Evolutionary conservation across 805 yeast genomes (phyloP).

Genomic region (Lipomyces yamadae): DNA sequence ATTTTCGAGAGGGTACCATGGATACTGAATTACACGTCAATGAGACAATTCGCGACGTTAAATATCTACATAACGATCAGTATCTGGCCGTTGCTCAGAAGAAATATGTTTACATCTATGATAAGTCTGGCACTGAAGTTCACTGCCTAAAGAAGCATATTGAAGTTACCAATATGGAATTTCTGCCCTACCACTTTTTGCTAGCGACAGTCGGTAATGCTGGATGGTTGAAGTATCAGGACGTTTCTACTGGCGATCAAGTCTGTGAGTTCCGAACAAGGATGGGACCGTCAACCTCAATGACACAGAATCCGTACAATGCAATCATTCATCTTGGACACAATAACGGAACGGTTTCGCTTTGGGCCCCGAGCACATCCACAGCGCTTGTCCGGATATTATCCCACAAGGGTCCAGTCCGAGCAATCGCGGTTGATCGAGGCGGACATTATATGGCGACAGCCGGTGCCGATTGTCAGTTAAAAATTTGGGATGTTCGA

Average conservation of each 20-base stretch:
- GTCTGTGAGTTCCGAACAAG: conserved; percentile 85
- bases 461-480: conserved; percentile 80
- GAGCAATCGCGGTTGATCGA: conserved; percentile 84
- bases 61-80: conserved; percentile 89
- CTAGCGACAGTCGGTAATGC: conserved; percentile 87
- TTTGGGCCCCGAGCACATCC: conserved; percentile 91
- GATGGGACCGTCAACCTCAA: conserved; percentile 84
- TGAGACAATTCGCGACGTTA: conserved; percentile 90
- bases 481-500: conserved; percentile 94
- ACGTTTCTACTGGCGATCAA: conserved; percentile 87
- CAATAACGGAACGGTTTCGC: conserved; percentile 85
- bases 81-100: conserved; percentile 97
- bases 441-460: conserved; percentile 94
- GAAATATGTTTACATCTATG: conserved; percentile 90
- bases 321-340: conserved; percentile 95
- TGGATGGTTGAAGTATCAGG: conserved; percentile 89
- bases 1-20: conserved; percentile 87
- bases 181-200: conserved; percentile 89
- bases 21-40: conserved; percentile 81
- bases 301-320: conserved; percentile 93
- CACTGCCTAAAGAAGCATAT: conserved; percentile 90
- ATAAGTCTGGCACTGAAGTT: conserved; percentile 85
- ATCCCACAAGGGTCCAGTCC: conserved; percentile 83
- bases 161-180: conserved; percentile 81
- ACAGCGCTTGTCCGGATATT: conserved; percentile 84